These are phyloP conservation scores for Sarocladium oryzae DNA, from an alignment of 2,329 filamentous ascomycete genomes.

Conservation along the genomic window DNA sequence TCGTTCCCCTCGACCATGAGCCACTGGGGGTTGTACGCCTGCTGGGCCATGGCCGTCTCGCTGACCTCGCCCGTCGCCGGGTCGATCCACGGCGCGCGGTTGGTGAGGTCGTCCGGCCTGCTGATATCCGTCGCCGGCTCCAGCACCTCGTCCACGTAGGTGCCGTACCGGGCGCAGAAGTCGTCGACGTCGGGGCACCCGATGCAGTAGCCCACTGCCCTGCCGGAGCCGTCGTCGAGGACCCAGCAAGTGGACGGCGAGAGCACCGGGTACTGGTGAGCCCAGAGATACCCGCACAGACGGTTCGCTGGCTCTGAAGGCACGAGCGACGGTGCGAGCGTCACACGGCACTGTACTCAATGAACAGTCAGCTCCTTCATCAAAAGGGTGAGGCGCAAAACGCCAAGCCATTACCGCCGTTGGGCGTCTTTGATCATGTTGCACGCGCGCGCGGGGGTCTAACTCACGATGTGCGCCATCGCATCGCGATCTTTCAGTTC, in stretches of 20 bases:
- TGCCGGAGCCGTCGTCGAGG: slow-evolving; percentile 39
- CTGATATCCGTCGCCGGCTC: slow-evolving; percentile 17
- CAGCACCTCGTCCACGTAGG: slow-evolving; percentile 32
- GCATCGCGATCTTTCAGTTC: slow-evolving; percentile 5
- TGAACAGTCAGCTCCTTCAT: background rate
- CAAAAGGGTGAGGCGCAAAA: too few relatives aligned
- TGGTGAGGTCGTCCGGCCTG: slow-evolving; percentile 19
- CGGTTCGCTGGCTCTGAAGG: slow-evolving; percentile 25
- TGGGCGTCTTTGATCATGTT: too few relatives aligned
- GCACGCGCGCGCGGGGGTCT: background rate
- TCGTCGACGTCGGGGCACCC: slow-evolving; percentile 35
- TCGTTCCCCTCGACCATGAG: slow-evolving; percentile 31
- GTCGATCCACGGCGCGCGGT: slow-evolving; percentile 24
- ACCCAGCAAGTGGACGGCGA: slow-evolving; percentile 39
- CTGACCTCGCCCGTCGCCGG: slow-evolving; percentile 18
- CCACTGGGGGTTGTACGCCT: slow-evolving; percentile 33
- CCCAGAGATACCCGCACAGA: slow-evolving; percentile 44
- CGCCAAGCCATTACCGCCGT: too few relatives aligned
- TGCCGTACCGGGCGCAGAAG: slow-evolving; percentile 30
- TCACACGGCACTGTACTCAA: slow-evolving; percentile 36
- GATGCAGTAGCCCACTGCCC: slow-evolving; percentile 43
- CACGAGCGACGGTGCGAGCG: slow-evolving; percentile 36
- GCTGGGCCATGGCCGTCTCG: slow-evolving; percentile 30
- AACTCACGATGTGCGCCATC: background rate
- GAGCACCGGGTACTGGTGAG: slow-evolving; percentile 42